These are phyloP conservation scores for Amborella trichopoda DNA, from an alignment of 164 flowering plant genomes.

Conservation along the genomic window DNA sequence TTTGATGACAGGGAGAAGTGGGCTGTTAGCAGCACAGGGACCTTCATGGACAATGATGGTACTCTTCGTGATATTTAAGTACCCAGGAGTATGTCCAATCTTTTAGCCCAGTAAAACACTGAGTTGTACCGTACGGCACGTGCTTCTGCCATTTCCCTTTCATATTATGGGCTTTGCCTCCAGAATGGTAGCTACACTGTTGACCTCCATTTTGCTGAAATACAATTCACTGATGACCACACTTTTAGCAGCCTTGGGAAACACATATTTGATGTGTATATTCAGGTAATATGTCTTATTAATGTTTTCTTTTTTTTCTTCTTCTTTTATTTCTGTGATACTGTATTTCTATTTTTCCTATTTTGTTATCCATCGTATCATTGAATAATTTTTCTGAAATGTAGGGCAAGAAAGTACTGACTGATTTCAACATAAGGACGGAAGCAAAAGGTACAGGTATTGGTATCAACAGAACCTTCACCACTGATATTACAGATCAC, in stretches of 20 bases:
- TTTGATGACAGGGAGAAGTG: conserved; percentile 2
- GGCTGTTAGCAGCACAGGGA: conserved; percentile 15
- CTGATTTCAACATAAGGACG: conserved; percentile 10
- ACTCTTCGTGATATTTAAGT: too few species aligned
- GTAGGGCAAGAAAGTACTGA: conserved; percentile 9
- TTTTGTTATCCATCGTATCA: too few species aligned
- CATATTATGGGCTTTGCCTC: conserved; percentile 12
- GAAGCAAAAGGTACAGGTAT: conserved; percentile 5
- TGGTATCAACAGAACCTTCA: background rate
- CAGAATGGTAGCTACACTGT: conserved; percentile 9
- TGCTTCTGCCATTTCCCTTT: conserved; percentile 9
- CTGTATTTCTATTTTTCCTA: too few species aligned
- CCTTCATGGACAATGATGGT: background rate
- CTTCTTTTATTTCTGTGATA: too few species aligned
- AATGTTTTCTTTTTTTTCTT: too few species aligned
- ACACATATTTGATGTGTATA: conserved; percentile 9
- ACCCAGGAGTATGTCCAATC: background rate
- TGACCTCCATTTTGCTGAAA: conserved; percentile 11
- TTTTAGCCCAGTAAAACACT: background rate
- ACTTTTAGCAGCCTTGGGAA: conserved; percentile 1
- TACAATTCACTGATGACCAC: conserved; percentile 1
- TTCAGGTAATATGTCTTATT: conserved; percentile 5
- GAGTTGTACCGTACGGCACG: conserved; percentile 7
- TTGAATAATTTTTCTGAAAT: background rate
- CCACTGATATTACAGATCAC: conserved; percentile 1